These are phyloP conservation scores for Allium sativum DNA, from an alignment of 106 monocot genomes.

Conservation along the genomic window DNA sequence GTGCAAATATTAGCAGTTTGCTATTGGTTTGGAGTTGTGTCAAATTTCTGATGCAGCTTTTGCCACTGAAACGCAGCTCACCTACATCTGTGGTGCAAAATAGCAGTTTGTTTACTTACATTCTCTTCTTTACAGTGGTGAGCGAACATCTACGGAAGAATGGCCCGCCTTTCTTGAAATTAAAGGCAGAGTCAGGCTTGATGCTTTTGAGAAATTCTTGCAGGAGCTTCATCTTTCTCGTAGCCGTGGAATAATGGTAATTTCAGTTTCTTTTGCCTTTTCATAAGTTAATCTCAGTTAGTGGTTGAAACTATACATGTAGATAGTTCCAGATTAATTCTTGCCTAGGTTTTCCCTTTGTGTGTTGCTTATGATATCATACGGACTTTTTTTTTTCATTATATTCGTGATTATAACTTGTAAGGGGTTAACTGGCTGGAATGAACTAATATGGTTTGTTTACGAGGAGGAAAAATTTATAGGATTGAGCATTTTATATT, in stretches of 20 bases:
- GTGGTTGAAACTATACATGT: too few species aligned
- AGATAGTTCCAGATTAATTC: too few species aligned
- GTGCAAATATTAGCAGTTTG: neutral
- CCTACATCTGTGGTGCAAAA: neutral
- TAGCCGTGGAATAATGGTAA: slow-evolving; percentile 90
- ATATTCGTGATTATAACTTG: too few species aligned
- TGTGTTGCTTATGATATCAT: too few species aligned
- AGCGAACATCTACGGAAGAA: slow-evolving; percentile 71
- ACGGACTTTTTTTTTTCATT: too few species aligned
- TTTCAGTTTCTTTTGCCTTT: neutral
- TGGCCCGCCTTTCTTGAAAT: slow-evolving; percentile 86
- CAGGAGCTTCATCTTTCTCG: slow-evolving; percentile 76
- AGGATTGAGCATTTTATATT: too few species aligned
- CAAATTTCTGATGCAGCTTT: neutral
- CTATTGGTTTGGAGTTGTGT: neutral
- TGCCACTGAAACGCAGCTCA: neutral
- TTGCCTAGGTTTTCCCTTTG: neutral
- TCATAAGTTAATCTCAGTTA: neutral
- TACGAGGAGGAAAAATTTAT: too few species aligned
- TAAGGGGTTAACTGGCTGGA: too few species aligned
- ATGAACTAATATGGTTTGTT: too few species aligned
- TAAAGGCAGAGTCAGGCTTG: slow-evolving; percentile 90
- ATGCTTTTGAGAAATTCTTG: slow-evolving; percentile 92
- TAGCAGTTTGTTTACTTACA: neutral
- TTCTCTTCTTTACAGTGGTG: slow-evolving; percentile 56